Percentiles rank a stretch among this genome's conserved stretches.
Conservation (phyloP, 75 land plant genomes). For the Pseudotsuga menziesii region DNA sequence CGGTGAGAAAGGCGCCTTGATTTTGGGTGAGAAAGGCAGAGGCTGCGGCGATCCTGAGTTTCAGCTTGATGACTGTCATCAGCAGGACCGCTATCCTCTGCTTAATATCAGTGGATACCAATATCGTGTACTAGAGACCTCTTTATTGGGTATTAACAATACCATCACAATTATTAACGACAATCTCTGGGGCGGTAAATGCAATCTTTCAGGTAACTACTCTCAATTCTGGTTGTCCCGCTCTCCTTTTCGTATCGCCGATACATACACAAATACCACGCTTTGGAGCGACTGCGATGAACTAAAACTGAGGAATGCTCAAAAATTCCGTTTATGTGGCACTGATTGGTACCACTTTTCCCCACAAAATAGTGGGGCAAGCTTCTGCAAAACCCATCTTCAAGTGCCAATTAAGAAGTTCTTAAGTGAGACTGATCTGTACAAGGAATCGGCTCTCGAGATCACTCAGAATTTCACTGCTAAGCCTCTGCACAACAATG, state of each 20-base stretch:
- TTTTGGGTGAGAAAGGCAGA: background rate
- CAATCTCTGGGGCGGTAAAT: background rate
- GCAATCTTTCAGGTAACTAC: background rate
- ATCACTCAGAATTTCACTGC: too few species aligned
- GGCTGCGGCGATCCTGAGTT: constrained; percentile 2
- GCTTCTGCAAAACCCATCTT: background rate
- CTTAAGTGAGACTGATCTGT: too few species aligned
- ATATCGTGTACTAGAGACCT: background rate
- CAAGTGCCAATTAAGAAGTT: background rate
- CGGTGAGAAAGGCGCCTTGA: background rate
- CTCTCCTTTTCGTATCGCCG: background rate
- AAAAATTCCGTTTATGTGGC: background rate
- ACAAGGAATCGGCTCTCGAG: too few species aligned
- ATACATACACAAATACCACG: background rate
- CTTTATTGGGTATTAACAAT: background rate
- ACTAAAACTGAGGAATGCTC: too few species aligned
- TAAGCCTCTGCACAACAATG: too few species aligned
- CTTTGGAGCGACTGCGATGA: background rate
- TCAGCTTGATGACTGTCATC: background rate
- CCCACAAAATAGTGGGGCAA: too few species aligned
- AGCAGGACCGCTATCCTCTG: background rate
- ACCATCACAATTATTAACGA: background rate
- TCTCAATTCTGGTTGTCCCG: background rate
- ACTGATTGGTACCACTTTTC: background rate
- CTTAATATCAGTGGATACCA: background rate